Base-by-base conservation (phyloP, 2,329 filamentous ascomycete species). In the Colletotrichum euphorbiae region DNA sequence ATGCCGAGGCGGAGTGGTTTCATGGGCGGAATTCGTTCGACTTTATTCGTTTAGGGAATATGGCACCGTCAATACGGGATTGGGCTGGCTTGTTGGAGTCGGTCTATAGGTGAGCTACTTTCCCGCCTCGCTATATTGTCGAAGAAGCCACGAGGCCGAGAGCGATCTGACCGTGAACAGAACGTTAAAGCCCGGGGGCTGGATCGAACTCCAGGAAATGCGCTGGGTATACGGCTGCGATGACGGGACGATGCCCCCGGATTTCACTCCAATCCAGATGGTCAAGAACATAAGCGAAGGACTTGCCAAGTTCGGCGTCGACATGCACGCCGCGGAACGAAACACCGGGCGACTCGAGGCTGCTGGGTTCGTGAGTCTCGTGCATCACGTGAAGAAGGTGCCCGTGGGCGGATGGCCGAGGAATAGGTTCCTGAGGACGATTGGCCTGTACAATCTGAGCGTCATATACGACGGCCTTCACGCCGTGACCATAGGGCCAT, bases 31-130 rank as follows among this genome's bases (percentile, higher is more conserved):
- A 56, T 62, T 76, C 81, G 38, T 86, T 88, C 72, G 88, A 91
- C 77, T 88, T 85, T 71, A 84, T 91, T 61, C 89, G 90, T 73
- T 84, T 86, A 9, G 84, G 86, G 15, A 78, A 88, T 72, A 83
- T 91, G 78, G 80, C 82, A 2, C 17, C 52, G 4, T 68, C 62
- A 54, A 40, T 43, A 45, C 42, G 84, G 82, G 79, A 82, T 40
- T 85, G 81, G 74, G 83, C 85, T 6, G 83, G 87, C 55, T 79
- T 83, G 2, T 83, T 87, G 60, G 84, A 87, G 72, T 87, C 84
- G 70, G 83, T 88, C 50, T 85, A 88, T 73, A 83, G 81, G 2
- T 82, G 84, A 51, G 75, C 80, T 38, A 83, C 0, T 72, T 80
- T 9, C 33, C 87, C 21, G 19, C 81, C 71, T 86, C 84, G 75